phyloP scores from a whole-genome alignment of 371 early-diverging fungal genomes.

The Rhizomucor miehei region DNA sequence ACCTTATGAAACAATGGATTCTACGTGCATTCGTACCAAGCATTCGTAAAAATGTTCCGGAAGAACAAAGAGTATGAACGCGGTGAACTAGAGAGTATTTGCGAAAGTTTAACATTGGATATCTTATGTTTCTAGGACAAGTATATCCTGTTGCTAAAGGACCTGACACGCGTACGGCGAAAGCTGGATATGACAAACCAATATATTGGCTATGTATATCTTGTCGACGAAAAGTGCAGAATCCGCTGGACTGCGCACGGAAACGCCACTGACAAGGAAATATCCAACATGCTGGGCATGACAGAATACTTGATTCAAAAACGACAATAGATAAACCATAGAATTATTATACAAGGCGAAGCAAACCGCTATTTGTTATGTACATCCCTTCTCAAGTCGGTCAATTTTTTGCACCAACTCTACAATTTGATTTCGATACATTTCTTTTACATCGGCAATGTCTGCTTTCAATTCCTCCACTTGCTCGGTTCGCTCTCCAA shows the following conservation, averaged over 20 bases:
- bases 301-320: conserved; percentile 42
- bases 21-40: conserved; percentile 60
- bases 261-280: conserved; percentile 47
- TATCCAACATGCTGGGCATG: conserved; percentile 48
- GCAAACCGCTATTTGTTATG: background rate
- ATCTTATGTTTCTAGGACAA: too few species aligned
- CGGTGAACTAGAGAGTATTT: too few species aligned
- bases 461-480: conserved; percentile 82
- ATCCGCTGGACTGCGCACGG: conserved; percentile 92
- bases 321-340: conserved; percentile 3
- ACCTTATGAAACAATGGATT: conserved; percentile 59
- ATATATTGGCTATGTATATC: conserved; percentile 76
- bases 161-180: conserved; percentile 55
- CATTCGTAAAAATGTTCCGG: conserved; percentile 55
- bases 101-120: background rate
- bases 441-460: conserved; percentile 77
- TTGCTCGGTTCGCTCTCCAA: conserved; percentile 88
- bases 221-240: conserved; percentile 70
- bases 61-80: conserved; percentile 51
- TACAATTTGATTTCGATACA: conserved; percentile 73
- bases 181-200: conserved; percentile 70
- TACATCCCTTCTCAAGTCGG: conserved; percentile 9
- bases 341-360: background rate
- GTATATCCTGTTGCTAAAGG: conserved; percentile 61
- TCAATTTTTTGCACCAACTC: conserved; percentile 60